Evolutionary conservation across 2,329 filamentous ascomycete species (phyloP).

Genomic region (Monosporascus sp.): DNA sequence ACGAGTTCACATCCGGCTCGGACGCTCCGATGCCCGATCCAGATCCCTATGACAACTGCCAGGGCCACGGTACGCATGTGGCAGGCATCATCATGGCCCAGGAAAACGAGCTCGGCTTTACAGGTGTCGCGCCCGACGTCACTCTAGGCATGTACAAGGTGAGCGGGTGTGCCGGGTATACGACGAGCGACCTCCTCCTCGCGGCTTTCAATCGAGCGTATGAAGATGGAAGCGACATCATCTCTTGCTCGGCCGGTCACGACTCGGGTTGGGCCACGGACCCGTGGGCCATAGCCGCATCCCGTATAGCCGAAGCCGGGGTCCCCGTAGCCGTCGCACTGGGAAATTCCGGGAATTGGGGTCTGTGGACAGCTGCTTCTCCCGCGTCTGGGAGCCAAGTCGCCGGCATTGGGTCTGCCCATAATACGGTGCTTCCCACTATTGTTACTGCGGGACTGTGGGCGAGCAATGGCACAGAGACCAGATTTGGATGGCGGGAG

Average conservation of each 20-base stretch:
- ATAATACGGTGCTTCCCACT: constrained; percentile 8
- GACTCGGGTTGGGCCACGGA: constrained; percentile 25
- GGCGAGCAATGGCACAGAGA: neutral
- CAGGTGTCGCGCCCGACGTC: constrained; percentile 13
- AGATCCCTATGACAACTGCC: constrained; percentile 35
- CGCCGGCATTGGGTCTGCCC: constrained; percentile 7
- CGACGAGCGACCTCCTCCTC: constrained; percentile 23
- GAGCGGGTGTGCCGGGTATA: constrained; percentile 9
- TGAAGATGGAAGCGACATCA: constrained; percentile 26
- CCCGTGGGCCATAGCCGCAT: constrained; percentile 29
- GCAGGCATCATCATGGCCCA: constrained; percentile 34
- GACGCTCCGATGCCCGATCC: constrained; percentile 28
- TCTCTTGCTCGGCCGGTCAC: constrained; percentile 25
- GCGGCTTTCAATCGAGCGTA: constrained; percentile 23
- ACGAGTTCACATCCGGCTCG: constrained; percentile 22
- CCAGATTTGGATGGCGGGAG: constrained; percentile 9
- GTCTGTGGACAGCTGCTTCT: constrained; percentile 9
- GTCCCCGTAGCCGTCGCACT: constrained; percentile 34
- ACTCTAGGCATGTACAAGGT: constrained; percentile 13
- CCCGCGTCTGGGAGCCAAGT: constrained; percentile 9
- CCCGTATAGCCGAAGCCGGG: constrained; percentile 34
- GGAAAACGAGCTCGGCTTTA: constrained; percentile 12
- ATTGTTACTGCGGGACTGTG: constrained; percentile 3
- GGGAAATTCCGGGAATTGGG: constrained; percentile 32
- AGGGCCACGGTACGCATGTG: constrained; percentile 39